Evolutionary conservation across 1,284 basidiomycete genomes (phyloP).

Genomic region (Moesziomyces aphidis): DNA sequence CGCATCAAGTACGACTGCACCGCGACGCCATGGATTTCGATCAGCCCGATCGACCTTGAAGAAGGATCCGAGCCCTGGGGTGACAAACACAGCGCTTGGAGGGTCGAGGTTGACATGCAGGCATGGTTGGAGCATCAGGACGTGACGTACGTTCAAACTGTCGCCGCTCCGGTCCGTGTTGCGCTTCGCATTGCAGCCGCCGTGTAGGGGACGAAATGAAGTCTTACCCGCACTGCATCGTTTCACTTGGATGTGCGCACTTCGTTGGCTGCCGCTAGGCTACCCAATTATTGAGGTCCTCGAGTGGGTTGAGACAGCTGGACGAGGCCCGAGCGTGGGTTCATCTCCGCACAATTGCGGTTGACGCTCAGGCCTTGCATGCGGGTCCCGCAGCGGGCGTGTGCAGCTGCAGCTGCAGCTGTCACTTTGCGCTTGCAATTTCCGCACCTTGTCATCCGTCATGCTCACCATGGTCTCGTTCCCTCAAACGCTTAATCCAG

Average conservation of each 20-base stretch:
- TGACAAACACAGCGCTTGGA: constrained; percentile 4
- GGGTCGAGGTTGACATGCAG: constrained; percentile 20
- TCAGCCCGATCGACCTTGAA: constrained; percentile 9
- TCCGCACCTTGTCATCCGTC: neutral
- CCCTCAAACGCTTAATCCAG: neutral
- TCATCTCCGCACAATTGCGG: too few species aligned
- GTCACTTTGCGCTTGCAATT: neutral
- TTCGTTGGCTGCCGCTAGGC: too few species aligned
- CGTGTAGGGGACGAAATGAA: neutral
- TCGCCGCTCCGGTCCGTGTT: constrained; percentile 17
- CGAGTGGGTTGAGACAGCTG: too few species aligned
- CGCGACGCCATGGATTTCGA: constrained; percentile 21
- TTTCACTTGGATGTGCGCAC: too few species aligned
- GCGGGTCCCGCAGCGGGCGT: neutral
- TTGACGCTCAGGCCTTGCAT: neutral
- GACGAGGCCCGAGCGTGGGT: too few species aligned
- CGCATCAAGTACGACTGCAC: constrained; percentile 14
- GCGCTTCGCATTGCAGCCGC: constrained; percentile 11
- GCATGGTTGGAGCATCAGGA: constrained; percentile 20
- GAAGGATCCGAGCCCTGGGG: neutral
- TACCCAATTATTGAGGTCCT: too few species aligned
- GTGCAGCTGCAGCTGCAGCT: neutral
- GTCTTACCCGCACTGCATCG: too few species aligned
- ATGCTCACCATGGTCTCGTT: neutral
- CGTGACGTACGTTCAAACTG: constrained; percentile 14